phyloP scores from a whole-genome alignment of 1,284 basidiomycete genomes.

The Papiliotrema nemorosa region DNA sequence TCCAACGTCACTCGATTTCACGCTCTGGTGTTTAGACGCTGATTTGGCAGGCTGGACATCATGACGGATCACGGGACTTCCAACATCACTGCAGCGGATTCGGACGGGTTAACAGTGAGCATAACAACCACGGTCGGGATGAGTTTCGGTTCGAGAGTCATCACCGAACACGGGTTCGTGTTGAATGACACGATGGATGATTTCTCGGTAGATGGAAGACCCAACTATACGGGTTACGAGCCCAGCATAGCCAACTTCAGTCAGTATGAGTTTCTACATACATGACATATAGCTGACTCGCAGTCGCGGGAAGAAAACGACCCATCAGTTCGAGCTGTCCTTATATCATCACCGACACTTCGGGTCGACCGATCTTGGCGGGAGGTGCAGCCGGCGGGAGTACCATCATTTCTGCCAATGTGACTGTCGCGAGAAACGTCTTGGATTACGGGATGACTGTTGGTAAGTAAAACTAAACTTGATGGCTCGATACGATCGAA shows the following conservation, averaged over 20 bases:
- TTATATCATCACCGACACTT: constrained; percentile 26
- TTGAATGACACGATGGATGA: constrained; percentile 44
- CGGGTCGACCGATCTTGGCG: constrained; percentile 15
- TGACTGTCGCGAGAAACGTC: constrained; percentile 29
- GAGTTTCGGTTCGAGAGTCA: constrained; percentile 35
- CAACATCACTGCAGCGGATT: constrained; percentile 37
- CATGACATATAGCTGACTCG: too few species aligned
- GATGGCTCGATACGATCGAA: background rate
- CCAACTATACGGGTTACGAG: constrained; percentile 36
- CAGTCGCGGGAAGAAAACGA: constrained; percentile 31
- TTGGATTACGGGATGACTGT: constrained; percentile 27
- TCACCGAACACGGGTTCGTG: constrained; percentile 35
- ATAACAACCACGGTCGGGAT: constrained; percentile 42
- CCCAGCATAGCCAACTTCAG: constrained; percentile 34
- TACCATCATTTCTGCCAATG: constrained; percentile 38
- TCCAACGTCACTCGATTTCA: constrained; percentile 9
- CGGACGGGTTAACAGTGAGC: constrained; percentile 27
- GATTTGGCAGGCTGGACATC: constrained; percentile 20
- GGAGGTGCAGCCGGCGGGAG: constrained; percentile 37
- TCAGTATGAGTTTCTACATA: too few species aligned
- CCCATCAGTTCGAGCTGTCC: constrained; percentile 37
- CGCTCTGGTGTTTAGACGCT: constrained; percentile 1
- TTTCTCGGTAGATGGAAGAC: constrained; percentile 34
- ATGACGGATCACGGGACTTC: constrained; percentile 35
- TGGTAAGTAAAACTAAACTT: constrained; percentile 8